Conservation (phyloP, 768 basidiomycete genomes). For the Rhodotorula graminis region DNA sequence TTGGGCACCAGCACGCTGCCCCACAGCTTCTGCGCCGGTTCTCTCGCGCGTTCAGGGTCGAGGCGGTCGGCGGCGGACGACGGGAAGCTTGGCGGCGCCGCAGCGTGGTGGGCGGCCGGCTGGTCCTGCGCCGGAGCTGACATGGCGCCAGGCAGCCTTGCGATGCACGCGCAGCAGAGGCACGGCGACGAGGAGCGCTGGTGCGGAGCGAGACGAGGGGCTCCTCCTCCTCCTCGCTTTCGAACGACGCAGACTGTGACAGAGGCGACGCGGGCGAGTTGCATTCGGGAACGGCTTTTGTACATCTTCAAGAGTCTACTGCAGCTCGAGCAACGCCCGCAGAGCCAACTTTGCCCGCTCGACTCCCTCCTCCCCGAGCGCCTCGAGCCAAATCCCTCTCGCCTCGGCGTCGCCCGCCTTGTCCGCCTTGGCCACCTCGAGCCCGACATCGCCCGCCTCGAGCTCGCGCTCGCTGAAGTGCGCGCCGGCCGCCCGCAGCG, state of each 20-base stretch:
- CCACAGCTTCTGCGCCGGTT: neutral
- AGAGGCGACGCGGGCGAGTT: too few relatives aligned
- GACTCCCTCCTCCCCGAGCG: constrained; percentile 11
- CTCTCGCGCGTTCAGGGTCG: neutral
- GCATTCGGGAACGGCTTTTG: too few relatives aligned
- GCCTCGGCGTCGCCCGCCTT: neutral
- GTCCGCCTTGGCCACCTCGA: constrained; percentile 19
- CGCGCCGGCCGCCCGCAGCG: constrained; percentile 40
- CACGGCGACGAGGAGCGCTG: too few relatives aligned
- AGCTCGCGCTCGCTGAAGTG: constrained; percentile 41
- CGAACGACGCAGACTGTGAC: too few relatives aligned
- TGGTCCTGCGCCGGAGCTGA: too few relatives aligned
- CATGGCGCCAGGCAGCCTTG: too few relatives aligned
- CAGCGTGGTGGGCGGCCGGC: too few relatives aligned
- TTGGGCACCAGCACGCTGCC: constrained; percentile 5
- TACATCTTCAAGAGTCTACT: neutral
- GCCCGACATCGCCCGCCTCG: constrained; percentile 31
- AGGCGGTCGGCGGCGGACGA: neutral
- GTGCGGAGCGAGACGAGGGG: too few relatives aligned
- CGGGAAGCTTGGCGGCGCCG: neutral
- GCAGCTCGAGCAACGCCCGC: neutral
- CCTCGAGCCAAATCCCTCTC: constrained; percentile 14
- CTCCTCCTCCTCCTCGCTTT: too few relatives aligned
- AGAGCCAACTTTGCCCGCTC: constrained; percentile 17
- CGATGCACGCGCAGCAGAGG: too few relatives aligned